Evolutionary conservation across 208 protist genomes (phyloP).

Genomic region (Trypanosoma caninum): DNA sequence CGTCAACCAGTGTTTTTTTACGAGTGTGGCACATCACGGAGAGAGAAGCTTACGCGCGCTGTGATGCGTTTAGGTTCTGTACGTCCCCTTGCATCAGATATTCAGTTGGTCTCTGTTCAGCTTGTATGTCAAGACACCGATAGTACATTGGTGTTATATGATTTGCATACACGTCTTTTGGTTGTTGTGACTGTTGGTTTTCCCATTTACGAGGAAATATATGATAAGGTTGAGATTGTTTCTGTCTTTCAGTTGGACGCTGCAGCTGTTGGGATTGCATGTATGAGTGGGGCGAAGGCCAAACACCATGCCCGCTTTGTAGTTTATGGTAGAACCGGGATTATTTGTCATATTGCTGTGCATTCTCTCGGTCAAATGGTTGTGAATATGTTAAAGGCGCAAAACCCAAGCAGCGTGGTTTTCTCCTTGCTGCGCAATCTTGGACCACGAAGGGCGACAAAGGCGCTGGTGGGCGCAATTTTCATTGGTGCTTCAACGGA

Average conservation of each 20-base stretch:
- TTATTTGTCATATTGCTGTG: constrained; percentile 31
- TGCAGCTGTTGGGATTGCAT: constrained; percentile 33
- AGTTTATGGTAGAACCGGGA: constrained; percentile 45
- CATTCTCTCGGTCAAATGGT: constrained; percentile 11
- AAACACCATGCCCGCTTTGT: constrained; percentile 32
- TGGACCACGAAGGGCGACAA: constrained; percentile 5
- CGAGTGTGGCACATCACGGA: not conserved
- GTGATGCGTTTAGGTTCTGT: constrained; percentile 13
- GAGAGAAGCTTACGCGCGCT: not conserved
- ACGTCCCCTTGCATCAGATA: constrained; percentile 16
- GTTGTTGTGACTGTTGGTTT: constrained; percentile 36
- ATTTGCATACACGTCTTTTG: constrained; percentile 35
- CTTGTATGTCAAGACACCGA: constrained; percentile 16
- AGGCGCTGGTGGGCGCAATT: constrained; percentile 7
- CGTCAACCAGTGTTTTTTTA: constrained; percentile 33
- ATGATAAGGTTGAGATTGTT: constrained; percentile 36
- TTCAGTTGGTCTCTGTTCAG: constrained; percentile 12
- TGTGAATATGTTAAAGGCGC: constrained; percentile 2
- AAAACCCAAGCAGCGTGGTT: not conserved
- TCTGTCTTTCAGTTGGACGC: constrained; percentile 37
- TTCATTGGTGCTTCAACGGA: constrained; percentile 9
- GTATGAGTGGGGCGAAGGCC: constrained; percentile 18
- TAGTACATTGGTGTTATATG: constrained; percentile 37
- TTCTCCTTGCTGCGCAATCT: constrained; percentile 4
- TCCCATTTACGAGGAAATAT: constrained; percentile 33